These are phyloP conservation scores for Diutina sp. DNA, from an alignment of 1,139 yeast genomes.

Conservation along the genomic window DNA sequence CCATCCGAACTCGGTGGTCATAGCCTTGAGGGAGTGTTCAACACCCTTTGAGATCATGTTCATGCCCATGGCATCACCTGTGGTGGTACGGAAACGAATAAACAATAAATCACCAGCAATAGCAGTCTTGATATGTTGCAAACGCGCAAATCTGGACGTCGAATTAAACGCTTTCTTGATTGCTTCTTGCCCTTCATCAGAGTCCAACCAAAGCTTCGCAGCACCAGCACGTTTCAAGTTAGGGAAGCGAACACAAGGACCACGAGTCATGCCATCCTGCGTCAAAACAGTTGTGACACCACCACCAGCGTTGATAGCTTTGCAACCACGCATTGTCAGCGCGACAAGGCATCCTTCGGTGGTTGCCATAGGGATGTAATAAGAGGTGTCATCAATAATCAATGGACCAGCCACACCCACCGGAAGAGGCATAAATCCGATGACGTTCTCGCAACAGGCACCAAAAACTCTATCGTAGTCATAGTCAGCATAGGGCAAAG, in stretches of 20 bases:
- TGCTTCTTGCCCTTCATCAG: constrained; percentile 77
- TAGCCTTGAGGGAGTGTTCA: constrained; percentile 69
- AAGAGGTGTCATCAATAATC: constrained; percentile 74
- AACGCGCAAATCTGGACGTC: constrained; percentile 92
- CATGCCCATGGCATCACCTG: constrained; percentile 99
- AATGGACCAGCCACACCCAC: constrained; percentile 98
- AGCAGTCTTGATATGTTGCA: constrained; percentile 84
- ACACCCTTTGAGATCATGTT: constrained; percentile 99
- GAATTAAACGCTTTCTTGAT: constrained; percentile 90
- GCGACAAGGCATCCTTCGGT: constrained; percentile 98
- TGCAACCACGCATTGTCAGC: constrained; percentile 97
- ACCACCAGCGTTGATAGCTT: constrained; percentile 95
- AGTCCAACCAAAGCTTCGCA: constrained; percentile 90
- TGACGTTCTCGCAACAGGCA: constrained; percentile 97
- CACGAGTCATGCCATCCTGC: constrained; percentile 98
- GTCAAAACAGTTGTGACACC: constrained; percentile 89
- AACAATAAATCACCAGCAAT: constrained; percentile 87
- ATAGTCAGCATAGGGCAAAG: constrained; percentile 69
- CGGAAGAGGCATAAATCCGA: constrained; percentile 92
- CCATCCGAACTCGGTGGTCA: constrained; percentile 87
- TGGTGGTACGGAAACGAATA: constrained; percentile 88
- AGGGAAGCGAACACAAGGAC: constrained; percentile 91
- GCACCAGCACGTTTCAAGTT: constrained; percentile 80
- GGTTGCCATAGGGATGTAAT: constrained; percentile 96
- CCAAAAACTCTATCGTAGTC: constrained; percentile 96